Evolutionary conservation across 768 basidiomycete genomes (phyloP).

Genomic region (Tulasnella sp.): DNA sequence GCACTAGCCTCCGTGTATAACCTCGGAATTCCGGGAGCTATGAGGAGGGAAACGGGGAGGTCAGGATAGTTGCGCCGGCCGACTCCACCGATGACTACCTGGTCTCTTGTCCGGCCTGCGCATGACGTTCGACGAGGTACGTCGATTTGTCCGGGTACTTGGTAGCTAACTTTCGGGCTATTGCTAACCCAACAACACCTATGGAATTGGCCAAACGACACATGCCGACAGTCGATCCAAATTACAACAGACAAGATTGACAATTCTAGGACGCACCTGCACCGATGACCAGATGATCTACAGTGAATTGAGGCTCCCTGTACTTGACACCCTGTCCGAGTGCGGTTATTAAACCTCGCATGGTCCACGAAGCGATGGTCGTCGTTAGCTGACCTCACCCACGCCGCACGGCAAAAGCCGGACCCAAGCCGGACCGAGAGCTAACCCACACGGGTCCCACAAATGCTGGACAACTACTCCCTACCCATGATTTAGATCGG

Average conservation of each 20-base stretch:
- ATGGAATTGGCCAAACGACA: neutral
- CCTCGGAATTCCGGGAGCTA: constrained; percentile 89
- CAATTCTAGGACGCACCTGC: constrained; percentile 43
- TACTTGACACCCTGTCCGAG: constrained; percentile 6
- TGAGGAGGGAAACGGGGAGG: neutral
- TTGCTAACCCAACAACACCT: constrained; percentile 79
- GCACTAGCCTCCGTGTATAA: constrained; percentile 69
- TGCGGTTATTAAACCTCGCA: constrained; percentile 6
- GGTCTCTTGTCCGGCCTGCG: constrained; percentile 67
- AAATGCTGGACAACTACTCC: too few species aligned
- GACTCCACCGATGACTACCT: constrained; percentile 42
- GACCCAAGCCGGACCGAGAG: too few species aligned
- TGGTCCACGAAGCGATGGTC: too few species aligned
- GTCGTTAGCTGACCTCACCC: too few species aligned
- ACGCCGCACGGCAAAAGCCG: too few species aligned
- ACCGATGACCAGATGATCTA: constrained; percentile 81
- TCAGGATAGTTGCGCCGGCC: neutral
- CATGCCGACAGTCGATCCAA: neutral
- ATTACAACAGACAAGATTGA: neutral
- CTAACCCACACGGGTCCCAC: too few species aligned
- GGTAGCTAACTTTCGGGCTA: constrained; percentile 60
- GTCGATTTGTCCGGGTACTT: constrained; percentile 57
- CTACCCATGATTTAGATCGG: too few species aligned
- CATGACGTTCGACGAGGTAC: constrained; percentile 69
- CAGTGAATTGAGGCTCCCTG: constrained; percentile 20